Evolutionary conservation across 805 yeast species (phyloP), one percentile per base, ranked within the genome.

Genomic region (Pichia pseudocactophila): DNA sequence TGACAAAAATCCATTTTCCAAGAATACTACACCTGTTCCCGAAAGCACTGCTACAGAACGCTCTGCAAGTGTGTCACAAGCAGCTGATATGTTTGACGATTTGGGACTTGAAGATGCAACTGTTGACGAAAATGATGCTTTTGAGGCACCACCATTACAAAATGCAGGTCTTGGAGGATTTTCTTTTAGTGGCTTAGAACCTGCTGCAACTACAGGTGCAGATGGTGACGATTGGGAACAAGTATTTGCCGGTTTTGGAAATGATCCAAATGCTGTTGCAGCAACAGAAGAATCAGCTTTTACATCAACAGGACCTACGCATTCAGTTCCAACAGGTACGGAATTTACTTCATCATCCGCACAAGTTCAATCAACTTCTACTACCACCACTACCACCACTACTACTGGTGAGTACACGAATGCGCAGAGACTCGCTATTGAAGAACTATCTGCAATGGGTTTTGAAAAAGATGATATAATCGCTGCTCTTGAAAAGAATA

Each of bases 141-240:
- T 34, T 63, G 65, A 43, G 30, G 16, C 28, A 17, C 33, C 40
- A 13, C 17, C 33, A 16, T 15, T 22, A n/a, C 25, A 28, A 31
- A 11, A 22, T 17, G 19, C 33, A 8, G 31, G 33, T 5, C 37
- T 49, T 16, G 42, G 50, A 7, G 64, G 60, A 2, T 58, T 58
- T 37, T 54, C 62, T 7, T 54, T 52, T 28, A 37, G 56, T 15
- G 50, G 46, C 11, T 37, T 50, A 11, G 36, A 16, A 17, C 35
- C 30, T 32, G 35, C n/a, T 5, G 28, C 45, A 22, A 28, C 31
- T 10, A 28, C 13, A 6, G 25, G 7, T 22, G 69, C 69, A 27
- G 69, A 71, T 4, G 65, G 56, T 41, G 95, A 86, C 54, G 97
- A 88, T 59, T 88, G 97, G 97, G 96, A 88, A 55, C 89, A 86